These are phyloP conservation scores for Ambrosiella xylebori DNA, from an alignment of 2,329 filamentous ascomycete genomes.

Conservation along the genomic window DNA sequence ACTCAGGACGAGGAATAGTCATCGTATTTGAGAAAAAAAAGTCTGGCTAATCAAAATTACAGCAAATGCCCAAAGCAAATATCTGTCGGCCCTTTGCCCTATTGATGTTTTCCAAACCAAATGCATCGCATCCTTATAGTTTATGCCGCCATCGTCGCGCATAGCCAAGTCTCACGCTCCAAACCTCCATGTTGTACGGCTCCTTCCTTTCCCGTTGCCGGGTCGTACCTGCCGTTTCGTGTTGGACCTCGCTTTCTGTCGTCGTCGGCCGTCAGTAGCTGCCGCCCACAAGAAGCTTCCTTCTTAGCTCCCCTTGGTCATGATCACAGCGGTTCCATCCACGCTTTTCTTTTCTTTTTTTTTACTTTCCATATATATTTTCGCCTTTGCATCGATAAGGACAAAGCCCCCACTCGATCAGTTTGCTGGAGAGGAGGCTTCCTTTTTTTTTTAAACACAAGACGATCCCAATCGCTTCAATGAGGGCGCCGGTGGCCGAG, in stretches of 20 bases:
- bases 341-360: neutral
- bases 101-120: neutral
- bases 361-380: neutral
- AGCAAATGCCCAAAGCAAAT: too few species aligned
- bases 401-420: too few species aligned
- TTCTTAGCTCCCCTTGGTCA: neutral
- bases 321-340: neutral
- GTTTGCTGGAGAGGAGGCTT: too few species aligned
- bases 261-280: neutral
- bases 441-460: too few species aligned
- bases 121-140: neutral
- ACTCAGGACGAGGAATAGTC: neutral
- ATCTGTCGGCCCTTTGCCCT: neutral
- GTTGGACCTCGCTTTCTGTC: neutral
- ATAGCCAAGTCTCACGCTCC: neutral
- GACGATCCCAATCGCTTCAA: too few species aligned
- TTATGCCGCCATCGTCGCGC: neutral
- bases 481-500: too few species aligned
- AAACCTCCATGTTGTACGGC: neutral
- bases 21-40: too few species aligned
- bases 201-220: slow-evolving; percentile 4
- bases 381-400: neutral
- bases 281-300: neutral
- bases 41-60: too few species aligned
- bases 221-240: slow-evolving; percentile 6